These are phyloP conservation scores for Pulveroboletus ravenelii DNA, from an alignment of 768 basidiomycete genomes.

Conservation along the genomic window DNA sequence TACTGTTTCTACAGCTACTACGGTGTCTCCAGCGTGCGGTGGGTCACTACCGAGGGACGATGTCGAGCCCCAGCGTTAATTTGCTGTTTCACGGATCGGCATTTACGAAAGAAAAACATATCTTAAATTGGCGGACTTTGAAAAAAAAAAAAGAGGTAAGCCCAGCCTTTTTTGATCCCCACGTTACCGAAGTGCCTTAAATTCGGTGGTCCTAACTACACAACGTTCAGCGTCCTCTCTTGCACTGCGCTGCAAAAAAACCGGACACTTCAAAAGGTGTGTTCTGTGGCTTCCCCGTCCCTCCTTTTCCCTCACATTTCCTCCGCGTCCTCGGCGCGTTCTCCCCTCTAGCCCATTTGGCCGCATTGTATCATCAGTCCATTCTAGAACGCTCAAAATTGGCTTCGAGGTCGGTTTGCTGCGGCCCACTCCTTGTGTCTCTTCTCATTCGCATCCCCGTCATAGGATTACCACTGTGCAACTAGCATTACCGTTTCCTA, in stretches of 20 bases:
- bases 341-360: slow-evolving; percentile 39
- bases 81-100: slow-evolving; percentile 16
- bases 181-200: slow-evolving; percentile 40
- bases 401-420: slow-evolving; percentile 55
- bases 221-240: slow-evolving; percentile 29
- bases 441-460: slow-evolving; percentile 20
- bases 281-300: slow-evolving; percentile 20
- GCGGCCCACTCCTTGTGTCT: slow-evolving; percentile 11
- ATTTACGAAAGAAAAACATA: slow-evolving; percentile 26
- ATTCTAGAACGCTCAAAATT: slow-evolving; percentile 72
- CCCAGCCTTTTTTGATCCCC: slow-evolving; percentile 35
- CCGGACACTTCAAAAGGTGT: slow-evolving; percentile 42
- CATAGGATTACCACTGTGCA: slow-evolving; percentile 61
- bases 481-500: slow-evolving; percentile 54
- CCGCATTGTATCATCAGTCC: slow-evolving; percentile 80
- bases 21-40: too few species aligned
- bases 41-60: background rate
- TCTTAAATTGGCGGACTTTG: slow-evolving; percentile 27
- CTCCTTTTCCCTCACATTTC: slow-evolving; percentile 13
- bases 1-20: background rate
- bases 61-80: background rate
- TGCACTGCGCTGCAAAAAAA: slow-evolving; percentile 30
- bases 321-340: slow-evolving; percentile 22
- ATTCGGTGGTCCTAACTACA: slow-evolving; percentile 34
- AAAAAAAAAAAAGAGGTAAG: slow-evolving; percentile 34